Base-by-base conservation (phyloP, 805 yeast genomes). In the Hanseniaspora lachancei region DNA sequence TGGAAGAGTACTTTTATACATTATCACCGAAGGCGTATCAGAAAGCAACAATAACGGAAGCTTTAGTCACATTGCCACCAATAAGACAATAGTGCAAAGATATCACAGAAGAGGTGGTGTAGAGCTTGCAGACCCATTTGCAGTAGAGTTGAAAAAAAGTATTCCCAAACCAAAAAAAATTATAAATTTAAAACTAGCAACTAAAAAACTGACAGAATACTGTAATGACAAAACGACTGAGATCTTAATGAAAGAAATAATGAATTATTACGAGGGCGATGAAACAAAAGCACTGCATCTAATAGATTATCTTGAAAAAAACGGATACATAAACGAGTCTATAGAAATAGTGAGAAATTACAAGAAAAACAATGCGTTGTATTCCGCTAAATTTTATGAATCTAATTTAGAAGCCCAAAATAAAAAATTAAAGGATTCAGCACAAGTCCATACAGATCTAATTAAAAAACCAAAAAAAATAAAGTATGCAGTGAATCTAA, bases 271-370 rank as follows among this genome's bases (percentile, higher is more conserved):
- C 49, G 52, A 36, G 34, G 57, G 49, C n/a, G 38, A 39, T 21
- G 47, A 36, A 29, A 40, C 27, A 5, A 49, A 52, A 21, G 20
- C 36, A 16, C 35, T 47, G 2, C 20, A 20, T 5, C 44, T 58
- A 9, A 18, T 40, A 16, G 27, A 20, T 2, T 34, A 32, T 34
- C n/a, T 41, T n/a, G 36, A 34, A 8, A 32, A 47, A 16, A 40
- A 47, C 13, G 43, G 35, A 16, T 54, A 38, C 16, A 41, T 49
- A 7, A 20, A 48, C 5, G 48, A 59, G 2, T 60, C 64, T 20
- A 47, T 50, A 0, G 74, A 73, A 57, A 66, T 67, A 5, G 44
- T 57, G 3, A 16, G 24, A 76, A 72, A 50, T 58, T 79, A 23
- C 23, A 32, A 62, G 67, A 1, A 62, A 62, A 2, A 52, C 71